Conservation (phyloP, 164 flowering plant species). For the Magnolia kwangsiensis region DNA sequence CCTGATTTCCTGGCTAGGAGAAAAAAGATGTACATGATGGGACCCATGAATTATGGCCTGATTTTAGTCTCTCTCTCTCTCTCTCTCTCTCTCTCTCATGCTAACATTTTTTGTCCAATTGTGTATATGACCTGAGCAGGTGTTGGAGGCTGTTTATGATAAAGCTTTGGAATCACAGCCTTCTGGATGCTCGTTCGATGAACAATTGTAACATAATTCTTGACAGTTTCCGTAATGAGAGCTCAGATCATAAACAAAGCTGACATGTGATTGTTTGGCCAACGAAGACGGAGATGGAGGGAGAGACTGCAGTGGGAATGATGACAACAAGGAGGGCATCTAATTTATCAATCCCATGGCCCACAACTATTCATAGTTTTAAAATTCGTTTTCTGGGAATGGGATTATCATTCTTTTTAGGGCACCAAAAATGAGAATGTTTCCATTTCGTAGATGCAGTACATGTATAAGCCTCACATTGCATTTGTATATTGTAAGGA, state of each 20-base stretch:
- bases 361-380: neutral
- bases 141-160: conserved; percentile 97
- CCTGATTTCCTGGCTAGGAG: too few species aligned
- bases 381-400: neutral
- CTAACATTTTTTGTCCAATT: neutral
- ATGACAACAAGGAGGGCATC: neutral
- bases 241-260: conserved; percentile 26
- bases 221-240: conserved; percentile 39
- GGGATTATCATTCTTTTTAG: conserved; percentile 12
- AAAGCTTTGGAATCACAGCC: conserved; percentile 94
- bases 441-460: neutral
- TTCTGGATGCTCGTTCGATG: conserved; percentile 81
- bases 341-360: conserved; percentile 5
- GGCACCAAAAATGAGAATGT: neutral
- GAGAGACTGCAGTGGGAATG: neutral
- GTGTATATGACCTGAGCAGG: conserved; percentile 42
- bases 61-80: too few species aligned
- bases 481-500: neutral
- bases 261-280: neutral
- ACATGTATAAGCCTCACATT: conserved; percentile 2
- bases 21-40: too few species aligned
- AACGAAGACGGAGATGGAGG: neutral
- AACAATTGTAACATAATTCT: conserved; percentile 70
- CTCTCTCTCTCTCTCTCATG: neutral
- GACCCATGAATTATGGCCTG: too few species aligned